A percentile compares a stretch with the other conserved stretches of the same genome.
Conservation (phyloP, 495 filamentous ascomycete genomes). For the Neurospora intermedia region DNA sequence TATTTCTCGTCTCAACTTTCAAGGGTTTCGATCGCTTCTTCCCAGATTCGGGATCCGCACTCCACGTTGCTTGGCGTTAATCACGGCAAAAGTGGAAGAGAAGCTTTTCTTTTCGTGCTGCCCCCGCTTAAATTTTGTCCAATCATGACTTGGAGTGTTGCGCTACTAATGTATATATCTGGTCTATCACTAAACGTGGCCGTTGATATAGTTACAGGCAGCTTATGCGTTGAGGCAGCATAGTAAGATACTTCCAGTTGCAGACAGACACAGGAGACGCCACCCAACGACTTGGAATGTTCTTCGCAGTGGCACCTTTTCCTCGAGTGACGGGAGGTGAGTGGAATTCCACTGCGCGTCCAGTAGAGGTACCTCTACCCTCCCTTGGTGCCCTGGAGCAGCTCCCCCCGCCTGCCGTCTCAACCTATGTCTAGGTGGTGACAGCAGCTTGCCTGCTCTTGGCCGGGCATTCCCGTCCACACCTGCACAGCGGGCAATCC, state of each 20-base stretch:
- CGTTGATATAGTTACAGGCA: background rate
- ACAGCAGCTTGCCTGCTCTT: too few species aligned
- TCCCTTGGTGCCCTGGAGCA: too few species aligned
- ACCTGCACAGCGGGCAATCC: too few species aligned
- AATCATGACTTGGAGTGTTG: background rate
- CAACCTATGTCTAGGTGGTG: too few species aligned
- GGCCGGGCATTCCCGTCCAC: too few species aligned
- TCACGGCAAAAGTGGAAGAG: background rate
- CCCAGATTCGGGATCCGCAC: constrained; percentile 2
- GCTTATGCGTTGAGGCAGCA: background rate
- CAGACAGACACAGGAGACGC: background rate
- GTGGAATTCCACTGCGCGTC: too few species aligned
- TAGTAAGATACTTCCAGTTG: background rate
- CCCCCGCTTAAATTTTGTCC: background rate
- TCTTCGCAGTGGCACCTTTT: too few species aligned
- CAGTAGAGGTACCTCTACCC: too few species aligned
- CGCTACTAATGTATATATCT: background rate
- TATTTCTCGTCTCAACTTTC: background rate
- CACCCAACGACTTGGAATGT: background rate
- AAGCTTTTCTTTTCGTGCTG: background rate
- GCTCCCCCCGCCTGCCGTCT: too few species aligned
- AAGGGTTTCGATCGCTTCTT: background rate
- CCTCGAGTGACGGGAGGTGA: too few species aligned
- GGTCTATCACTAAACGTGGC: background rate
- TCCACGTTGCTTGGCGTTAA: constrained; percentile 10